These are phyloP conservation scores for Prunus davidiana DNA, from an alignment of 306 rosid genomes.

Conservation along the genomic window DNA sequence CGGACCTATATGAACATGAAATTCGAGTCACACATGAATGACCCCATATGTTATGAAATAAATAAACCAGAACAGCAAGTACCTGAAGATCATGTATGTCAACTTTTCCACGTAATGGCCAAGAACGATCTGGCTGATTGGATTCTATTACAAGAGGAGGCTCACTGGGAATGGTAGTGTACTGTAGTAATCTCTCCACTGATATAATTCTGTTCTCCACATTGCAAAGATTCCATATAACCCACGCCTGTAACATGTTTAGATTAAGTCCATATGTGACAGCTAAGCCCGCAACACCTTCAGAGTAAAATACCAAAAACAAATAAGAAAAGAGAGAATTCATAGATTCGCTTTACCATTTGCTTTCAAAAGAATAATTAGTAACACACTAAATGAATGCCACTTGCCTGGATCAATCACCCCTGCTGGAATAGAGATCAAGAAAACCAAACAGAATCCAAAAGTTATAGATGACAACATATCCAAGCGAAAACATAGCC, in stretches of 20 bases:
- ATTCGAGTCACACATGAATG: no score
- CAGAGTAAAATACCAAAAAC: slow-evolving; percentile 4
- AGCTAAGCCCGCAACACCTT: slow-evolving; percentile 81
- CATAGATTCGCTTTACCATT: no score
- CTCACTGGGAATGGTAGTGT: slow-evolving; percentile 63
- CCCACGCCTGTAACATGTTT: slow-evolving; percentile 40
- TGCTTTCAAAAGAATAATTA: not conserved
- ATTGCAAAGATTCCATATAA: slow-evolving; percentile 54
- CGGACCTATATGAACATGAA: no score
- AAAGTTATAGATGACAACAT: slow-evolving; percentile 57
- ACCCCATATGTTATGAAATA: no score
- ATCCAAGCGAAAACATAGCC: slow-evolving; percentile 65
- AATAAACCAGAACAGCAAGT: no score
- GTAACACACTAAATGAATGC: not conserved
- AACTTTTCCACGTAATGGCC: no score
- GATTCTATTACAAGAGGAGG: slow-evolving; percentile 64
- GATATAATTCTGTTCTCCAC: slow-evolving; percentile 84
- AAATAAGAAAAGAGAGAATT: not conserved
- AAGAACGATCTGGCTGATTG: no score
- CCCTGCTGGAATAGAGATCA: slow-evolving; percentile 56
- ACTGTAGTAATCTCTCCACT: slow-evolving; percentile 80
- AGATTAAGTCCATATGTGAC: slow-evolving; percentile 80
- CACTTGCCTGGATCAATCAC: slow-evolving; percentile 55
- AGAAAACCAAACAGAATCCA: slow-evolving; percentile 48
- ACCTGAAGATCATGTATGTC: no score